Percentiles rank a stretch among this genome's conserved stretches.
Conservation (phyloP, 768 basidiomycete genomes). For the Hebeloma cylindrosporum region DNA sequence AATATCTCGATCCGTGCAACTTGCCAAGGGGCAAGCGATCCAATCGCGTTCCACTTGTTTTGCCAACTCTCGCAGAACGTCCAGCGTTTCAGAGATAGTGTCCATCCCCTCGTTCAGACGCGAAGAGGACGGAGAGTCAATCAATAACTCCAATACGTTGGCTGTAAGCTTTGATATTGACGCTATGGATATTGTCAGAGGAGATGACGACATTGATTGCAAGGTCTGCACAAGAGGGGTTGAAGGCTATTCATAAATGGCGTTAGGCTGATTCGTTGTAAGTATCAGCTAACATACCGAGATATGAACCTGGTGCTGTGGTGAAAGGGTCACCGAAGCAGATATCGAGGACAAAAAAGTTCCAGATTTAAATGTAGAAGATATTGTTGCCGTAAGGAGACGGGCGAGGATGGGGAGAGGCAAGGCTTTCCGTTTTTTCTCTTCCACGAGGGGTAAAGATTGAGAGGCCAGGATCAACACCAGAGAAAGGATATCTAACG, state of each 20-base stretch:
- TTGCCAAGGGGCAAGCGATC: slow-evolving; percentile 41
- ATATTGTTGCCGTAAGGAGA: slow-evolving; percentile 45
- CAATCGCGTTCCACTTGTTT: slow-evolving; percentile 48
- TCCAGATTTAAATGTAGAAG: slow-evolving; percentile 56
- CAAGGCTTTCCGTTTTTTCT: slow-evolving; percentile 56
- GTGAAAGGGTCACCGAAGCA: slow-evolving; percentile 29
- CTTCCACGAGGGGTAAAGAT: slow-evolving; percentile 54
- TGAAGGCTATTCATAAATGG: slow-evolving; percentile 18
- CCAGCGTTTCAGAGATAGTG: slow-evolving; percentile 31
- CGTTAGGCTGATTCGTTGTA: neutral
- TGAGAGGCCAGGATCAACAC: slow-evolving; percentile 61
- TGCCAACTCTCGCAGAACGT: slow-evolving; percentile 36
- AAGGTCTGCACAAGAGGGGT: slow-evolving; percentile 37
- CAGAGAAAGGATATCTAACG: slow-evolving; percentile 47
- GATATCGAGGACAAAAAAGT: slow-evolving; percentile 47
- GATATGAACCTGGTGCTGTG: slow-evolving; percentile 30
- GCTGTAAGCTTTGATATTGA: slow-evolving; percentile 40
- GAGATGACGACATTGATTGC: slow-evolving; percentile 33
- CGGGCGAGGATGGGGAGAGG: slow-evolving; percentile 48
- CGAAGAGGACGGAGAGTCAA: slow-evolving; percentile 33
- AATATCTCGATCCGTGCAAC: slow-evolving; percentile 32
- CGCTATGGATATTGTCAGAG: slow-evolving; percentile 34
- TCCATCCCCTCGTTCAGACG: slow-evolving; percentile 30
- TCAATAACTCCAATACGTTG: slow-evolving; percentile 32
- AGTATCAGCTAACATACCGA: slow-evolving; percentile 22